phyloP scores from a whole-genome alignment of 225 moss, liverwort and hornwort species.

The Antitrichia curtipendula region DNA sequence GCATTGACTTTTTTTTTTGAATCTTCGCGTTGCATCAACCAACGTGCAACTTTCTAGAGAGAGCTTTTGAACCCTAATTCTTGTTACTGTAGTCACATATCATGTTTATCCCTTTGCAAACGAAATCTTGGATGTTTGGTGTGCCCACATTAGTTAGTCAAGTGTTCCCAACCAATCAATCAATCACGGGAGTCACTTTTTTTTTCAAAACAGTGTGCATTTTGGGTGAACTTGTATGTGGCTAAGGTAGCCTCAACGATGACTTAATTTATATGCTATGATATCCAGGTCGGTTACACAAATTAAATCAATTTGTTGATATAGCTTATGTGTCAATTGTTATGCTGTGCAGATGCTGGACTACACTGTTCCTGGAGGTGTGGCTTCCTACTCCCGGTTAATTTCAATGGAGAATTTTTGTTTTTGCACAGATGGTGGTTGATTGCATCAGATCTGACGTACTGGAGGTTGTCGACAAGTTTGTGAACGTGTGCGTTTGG shows the following conservation, averaged over 20 bases:
- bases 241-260: neutral
- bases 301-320: neutral
- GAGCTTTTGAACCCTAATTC: neutral
- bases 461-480: neutral
- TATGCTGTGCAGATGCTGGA: constrained; percentile 63
- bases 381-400: neutral
- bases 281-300: neutral
- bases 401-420: neutral
- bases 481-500: neutral
- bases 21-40: neutral
- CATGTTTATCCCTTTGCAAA: neutral
- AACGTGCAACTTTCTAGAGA: neutral
- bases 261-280: neutral
- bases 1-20: neutral
- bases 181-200: neutral
- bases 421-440: neutral
- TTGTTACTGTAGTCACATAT: neutral
- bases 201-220: neutral
- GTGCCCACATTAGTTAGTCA: neutral
- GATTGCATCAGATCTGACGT: neutral
- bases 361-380: constrained; percentile 90
- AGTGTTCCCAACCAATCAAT: neutral
- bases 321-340: neutral
- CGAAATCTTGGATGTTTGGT: neutral
- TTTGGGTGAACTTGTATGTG: neutral